Evolutionary conservation across 192 early-diverging fungal genomes (phyloP).

Genomic region (Backusella morwellensis): DNA sequence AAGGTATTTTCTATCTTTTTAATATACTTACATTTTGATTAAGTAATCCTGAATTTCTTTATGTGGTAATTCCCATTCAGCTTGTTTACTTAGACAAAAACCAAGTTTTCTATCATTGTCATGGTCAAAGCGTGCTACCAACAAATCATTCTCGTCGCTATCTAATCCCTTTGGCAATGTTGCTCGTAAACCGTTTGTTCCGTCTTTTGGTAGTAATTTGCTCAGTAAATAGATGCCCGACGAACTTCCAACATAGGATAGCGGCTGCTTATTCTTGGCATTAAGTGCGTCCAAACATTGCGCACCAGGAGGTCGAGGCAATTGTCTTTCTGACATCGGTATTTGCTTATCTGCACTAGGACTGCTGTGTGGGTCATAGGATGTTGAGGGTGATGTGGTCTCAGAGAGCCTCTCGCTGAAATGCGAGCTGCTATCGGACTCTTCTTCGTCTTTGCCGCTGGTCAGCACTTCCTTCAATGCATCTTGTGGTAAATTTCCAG

Average conservation of each 20-base stretch:
- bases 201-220: conserved; percentile 9
- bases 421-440: not conserved
- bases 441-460: not conserved
- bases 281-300: not conserved
- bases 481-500: conserved; percentile 11
- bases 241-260: conserved; percentile 26
- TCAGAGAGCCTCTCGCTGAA: not conserved
- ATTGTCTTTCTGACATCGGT: not conserved
- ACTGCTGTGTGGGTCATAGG: not conserved
- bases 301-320: not conserved
- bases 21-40: conserved; percentile 19
- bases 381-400: not conserved
- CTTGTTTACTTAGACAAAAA: not conserved
- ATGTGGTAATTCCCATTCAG: conserved; percentile 20
- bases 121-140: conserved; percentile 3
- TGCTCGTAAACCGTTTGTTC: not conserved
- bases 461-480: not conserved
- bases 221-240: conserved; percentile 29
- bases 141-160: conserved; percentile 10
- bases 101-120: not conserved
- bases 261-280: not conserved
- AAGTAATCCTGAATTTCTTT: conserved; percentile 21
- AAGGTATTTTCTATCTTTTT: too few relatives aligned
- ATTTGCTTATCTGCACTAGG: not conserved
- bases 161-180: conserved; percentile 8